Evolutionary conservation across 768 basidiomycete genomes (phyloP).

Genomic region (Suillus subluteus): DNA sequence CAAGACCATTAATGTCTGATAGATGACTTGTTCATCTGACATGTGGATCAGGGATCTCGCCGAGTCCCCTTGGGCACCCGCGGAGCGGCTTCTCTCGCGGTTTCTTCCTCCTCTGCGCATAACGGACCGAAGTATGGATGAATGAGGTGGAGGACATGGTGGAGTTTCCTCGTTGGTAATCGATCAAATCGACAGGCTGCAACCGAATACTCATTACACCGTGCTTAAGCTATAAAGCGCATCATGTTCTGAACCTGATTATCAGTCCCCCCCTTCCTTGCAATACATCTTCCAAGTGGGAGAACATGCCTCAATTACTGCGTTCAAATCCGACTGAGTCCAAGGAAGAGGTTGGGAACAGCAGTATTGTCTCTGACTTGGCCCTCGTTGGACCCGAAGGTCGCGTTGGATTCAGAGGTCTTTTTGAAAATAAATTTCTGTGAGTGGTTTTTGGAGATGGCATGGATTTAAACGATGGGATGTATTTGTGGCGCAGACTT

Average conservation of each 20-base stretch:
- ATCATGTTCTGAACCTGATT: neutral
- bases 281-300: neutral
- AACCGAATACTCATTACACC: neutral
- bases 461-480: neutral
- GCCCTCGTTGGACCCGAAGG: slow-evolving; percentile 24
- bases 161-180: neutral
- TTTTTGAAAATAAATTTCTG: slow-evolving; percentile 34
- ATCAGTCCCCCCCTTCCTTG: neutral
- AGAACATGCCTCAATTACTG: neutral
- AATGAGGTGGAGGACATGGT: neutral
- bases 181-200: too few species aligned
- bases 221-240: neutral
- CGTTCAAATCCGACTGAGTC: neutral
- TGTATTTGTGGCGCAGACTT: slow-evolving; percentile 21
- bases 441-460: slow-evolving; percentile 16
- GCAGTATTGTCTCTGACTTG: slow-evolving; percentile 10
- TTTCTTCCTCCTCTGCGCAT: neutral
- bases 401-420: slow-evolving; percentile 26
- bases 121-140: neutral
- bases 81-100: neutral
- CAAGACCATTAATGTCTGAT: neutral
- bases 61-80: too few species aligned
- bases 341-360: neutral
- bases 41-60: neutral
- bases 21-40: neutral